Percentiles rank a stretch among this genome's conserved stretches.
These are phyloP conservation scores for Podaxis sp. DNA, from an alignment of 768 basidiomycete species.

Conservation along the genomic window DNA sequence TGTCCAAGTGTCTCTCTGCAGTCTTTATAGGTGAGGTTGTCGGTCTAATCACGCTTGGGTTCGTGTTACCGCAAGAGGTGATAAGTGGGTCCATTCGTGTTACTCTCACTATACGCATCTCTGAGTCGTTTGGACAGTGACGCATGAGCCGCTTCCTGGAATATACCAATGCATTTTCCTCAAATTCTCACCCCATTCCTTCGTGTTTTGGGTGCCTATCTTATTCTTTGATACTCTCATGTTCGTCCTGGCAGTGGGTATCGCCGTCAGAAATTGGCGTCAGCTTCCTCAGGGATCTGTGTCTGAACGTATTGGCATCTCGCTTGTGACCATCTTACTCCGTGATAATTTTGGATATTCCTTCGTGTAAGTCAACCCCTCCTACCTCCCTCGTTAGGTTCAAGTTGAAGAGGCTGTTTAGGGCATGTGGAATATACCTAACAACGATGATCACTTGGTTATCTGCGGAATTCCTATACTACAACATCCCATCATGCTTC, in stretches of 20 bases:
- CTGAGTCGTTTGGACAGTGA: neutral
- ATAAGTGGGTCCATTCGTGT: constrained; percentile 16
- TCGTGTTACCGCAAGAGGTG: constrained; percentile 16
- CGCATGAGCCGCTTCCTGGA: constrained; percentile 4
- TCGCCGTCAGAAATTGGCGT: constrained; percentile 13
- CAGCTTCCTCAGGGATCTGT: neutral
- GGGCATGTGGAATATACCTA: constrained; percentile 24
- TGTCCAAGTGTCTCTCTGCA: constrained; percentile 17
- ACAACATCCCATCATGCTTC: constrained; percentile 24
- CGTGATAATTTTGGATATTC: constrained; percentile 28
- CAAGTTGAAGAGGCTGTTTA: neutral
- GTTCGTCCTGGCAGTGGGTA: constrained; percentile 23
- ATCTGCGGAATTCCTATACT: constrained; percentile 19
- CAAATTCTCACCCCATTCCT: constrained; percentile 20
- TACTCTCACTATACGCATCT: neutral
- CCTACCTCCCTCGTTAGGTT: neutral
- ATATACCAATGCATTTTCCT: constrained; percentile 13
- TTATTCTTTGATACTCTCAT: constrained; percentile 27
- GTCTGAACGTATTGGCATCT: constrained; percentile 9
- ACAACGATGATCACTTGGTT: constrained; percentile 27
- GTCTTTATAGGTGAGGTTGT: constrained; percentile 22
- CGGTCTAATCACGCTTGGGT: constrained; percentile 16
- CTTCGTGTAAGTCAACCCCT: constrained; percentile 20
- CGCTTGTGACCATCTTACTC: constrained; percentile 22
- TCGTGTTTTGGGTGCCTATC: constrained; percentile 29